Evolutionary conservation across 2,329 filamentous ascomycete species (phyloP).

Genomic region (Paecilomyces niveus): DNA sequence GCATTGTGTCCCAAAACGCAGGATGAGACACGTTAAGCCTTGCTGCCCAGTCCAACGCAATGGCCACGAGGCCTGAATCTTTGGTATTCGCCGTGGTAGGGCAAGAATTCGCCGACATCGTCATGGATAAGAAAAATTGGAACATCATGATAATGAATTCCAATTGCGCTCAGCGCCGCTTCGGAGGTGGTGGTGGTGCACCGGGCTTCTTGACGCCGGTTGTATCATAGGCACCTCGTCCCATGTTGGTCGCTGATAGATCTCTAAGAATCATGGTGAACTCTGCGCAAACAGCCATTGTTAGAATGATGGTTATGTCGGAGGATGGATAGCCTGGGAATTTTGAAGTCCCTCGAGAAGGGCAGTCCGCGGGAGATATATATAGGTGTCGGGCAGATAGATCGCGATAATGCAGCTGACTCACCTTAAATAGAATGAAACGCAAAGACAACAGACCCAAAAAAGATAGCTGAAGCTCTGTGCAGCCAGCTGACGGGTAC

Average conservation of each 20-base stretch:
- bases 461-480: not conserved
- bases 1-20: not conserved
- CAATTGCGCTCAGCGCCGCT: slow-evolving; percentile 17
- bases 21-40: not conserved
- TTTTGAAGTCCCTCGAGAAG: not conserved
- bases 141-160: not conserved
- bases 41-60: not conserved
- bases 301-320: slow-evolving; percentile 14
- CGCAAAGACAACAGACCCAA: not conserved
- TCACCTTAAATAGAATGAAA: not conserved
- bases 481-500: not conserved
- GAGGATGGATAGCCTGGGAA: not conserved
- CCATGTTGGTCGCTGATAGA: slow-evolving; percentile 41
- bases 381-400: not conserved
- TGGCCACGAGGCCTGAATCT: not conserved
- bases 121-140: not conserved
- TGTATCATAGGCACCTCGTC: slow-evolving; percentile 46
- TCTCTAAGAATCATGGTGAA: slow-evolving; percentile 36
- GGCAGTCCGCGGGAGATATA: slow-evolving; percentile 1
- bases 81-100: not conserved
- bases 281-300: slow-evolving; percentile 24
- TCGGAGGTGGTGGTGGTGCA: slow-evolving; percentile 38
- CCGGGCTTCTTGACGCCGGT: slow-evolving; percentile 45
- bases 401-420: not conserved
- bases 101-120: not conserved